Conservation (phyloP, 495 filamentous ascomycete species). For the Penicillium roqueforti region DNA sequence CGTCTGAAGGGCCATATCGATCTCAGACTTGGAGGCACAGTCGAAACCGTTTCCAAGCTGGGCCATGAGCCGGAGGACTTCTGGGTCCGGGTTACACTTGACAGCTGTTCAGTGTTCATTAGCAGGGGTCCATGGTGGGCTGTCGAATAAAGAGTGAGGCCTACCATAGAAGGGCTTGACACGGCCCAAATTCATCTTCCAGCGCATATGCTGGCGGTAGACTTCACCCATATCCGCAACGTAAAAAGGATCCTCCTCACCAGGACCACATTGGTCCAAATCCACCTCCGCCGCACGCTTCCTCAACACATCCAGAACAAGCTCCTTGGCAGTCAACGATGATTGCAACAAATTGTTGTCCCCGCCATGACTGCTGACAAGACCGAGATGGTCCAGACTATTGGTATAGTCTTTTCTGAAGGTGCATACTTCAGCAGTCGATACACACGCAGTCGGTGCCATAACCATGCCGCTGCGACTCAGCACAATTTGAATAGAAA, state of each 20-base stretch:
- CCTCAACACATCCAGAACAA: conserved; percentile 78
- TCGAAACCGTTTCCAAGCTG: conserved; percentile 92
- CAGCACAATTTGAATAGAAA: conserved; percentile 29
- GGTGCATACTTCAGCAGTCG: conserved; percentile 48
- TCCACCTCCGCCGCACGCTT: conserved; percentile 76
- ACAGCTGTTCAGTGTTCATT: conserved; percentile 58
- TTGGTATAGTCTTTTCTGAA: conserved; percentile 32
- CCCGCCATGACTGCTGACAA: conserved; percentile 36
- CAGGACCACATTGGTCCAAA: conserved; percentile 77
- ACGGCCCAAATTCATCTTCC: conserved; percentile 89
- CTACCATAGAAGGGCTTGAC: conserved; percentile 96
- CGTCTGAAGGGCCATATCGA: conserved; percentile 79
- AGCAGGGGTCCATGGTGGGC: neutral
- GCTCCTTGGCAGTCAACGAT: conserved; percentile 46
- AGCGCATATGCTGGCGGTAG: conserved; percentile 96
- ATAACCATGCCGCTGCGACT: conserved; percentile 52
- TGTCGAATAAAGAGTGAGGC: conserved; percentile 20
- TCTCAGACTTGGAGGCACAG: conserved; percentile 95
- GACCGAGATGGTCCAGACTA: conserved; percentile 25
- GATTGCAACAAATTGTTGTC: conserved; percentile 40
- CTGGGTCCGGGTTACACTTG: conserved; percentile 95
- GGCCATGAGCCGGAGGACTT: conserved; percentile 81
- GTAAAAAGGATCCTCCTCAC: conserved; percentile 96
- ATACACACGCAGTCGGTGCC: conserved; percentile 65
- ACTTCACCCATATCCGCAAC: conserved; percentile 98